Evolutionary conservation across 2,329 filamentous ascomycete genomes (phyloP).

Genomic region (Hymenoscyphus linearis): DNA sequence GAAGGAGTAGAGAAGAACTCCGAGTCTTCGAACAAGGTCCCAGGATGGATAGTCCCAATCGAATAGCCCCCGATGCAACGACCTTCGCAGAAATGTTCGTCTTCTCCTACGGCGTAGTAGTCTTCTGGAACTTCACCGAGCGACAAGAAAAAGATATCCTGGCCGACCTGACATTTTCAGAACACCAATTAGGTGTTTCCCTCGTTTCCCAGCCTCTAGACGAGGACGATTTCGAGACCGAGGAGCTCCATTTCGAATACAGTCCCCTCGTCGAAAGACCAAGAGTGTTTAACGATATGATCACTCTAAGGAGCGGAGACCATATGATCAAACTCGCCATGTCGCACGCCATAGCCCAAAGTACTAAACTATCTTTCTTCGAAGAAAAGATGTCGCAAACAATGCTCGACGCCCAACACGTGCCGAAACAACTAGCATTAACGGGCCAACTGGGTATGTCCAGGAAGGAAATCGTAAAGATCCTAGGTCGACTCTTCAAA

Average conservation of each 20-base stretch:
- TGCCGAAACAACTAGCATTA: constrained; percentile 81
- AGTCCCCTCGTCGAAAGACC: constrained; percentile 79
- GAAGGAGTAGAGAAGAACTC: constrained; percentile 33
- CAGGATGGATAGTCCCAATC: constrained; percentile 47
- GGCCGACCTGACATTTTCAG: constrained; percentile 87
- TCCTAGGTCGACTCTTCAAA: constrained; percentile 86
- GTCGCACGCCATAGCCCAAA: constrained; percentile 94
- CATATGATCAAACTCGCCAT: constrained; percentile 99
- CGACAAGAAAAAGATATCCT: constrained; percentile 94
- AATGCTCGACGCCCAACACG: constrained; percentile 87
- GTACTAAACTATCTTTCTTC: constrained; percentile 92
- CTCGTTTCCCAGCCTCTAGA: constrained; percentile 75
- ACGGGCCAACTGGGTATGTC: constrained; percentile 91
- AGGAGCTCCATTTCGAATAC: constrained; percentile 99
- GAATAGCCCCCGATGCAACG: constrained; percentile 65
- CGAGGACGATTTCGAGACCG: constrained; percentile 91
- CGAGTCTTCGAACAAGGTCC: constrained; percentile 34
- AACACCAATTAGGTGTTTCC: constrained; percentile 57
- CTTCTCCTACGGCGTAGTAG: constrained; percentile 93
- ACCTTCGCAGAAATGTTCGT: constrained; percentile 93
- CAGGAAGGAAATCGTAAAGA: constrained; percentile 83
- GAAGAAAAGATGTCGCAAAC: constrained; percentile 94
- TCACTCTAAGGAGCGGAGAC: constrained; percentile 86
- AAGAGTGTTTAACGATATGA: constrained; percentile 98
- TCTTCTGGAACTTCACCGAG: constrained; percentile 98